Percentiles rank a stretch among this genome's conserved stretches.
Conservation (phyloP, 2,329 filamentous ascomycete genomes). For the Teratosphaeria destructans region DNA sequence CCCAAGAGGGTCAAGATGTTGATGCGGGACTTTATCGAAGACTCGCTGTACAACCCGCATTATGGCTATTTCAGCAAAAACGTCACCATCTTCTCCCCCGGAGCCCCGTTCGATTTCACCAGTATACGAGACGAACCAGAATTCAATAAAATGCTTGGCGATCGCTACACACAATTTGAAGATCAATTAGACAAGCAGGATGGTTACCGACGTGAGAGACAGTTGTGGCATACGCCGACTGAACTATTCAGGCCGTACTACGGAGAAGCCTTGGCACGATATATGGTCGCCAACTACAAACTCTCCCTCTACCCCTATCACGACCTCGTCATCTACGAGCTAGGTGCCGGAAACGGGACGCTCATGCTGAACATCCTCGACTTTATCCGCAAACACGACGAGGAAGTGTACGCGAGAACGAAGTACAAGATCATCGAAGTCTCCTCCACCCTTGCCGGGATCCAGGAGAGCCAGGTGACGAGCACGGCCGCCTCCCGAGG, state of each 20-base stretch:
- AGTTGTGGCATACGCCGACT: conserved; percentile 97
- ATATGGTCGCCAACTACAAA: conserved; percentile 92
- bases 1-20: conserved; percentile 92
- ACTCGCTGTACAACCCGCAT: conserved; percentile 37
- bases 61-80: conserved; percentile 27
- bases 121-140: conserved; percentile 70
- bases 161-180: conserved; percentile 82
- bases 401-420: conserved; percentile 86
- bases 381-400: conserved; percentile 82
- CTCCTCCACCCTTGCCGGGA: conserved; percentile 63
- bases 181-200: conserved; percentile 67
- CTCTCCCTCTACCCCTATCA: conserved; percentile 89
- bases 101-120: conserved; percentile 82
- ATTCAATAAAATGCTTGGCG: conserved; percentile 66
- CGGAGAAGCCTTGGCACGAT: conserved; percentile 92
- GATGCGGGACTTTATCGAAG: conserved; percentile 94
- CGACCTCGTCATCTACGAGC: conserved; percentile 96
- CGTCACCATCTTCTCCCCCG: conserved; percentile 64
- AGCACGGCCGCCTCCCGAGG: conserved; percentile 58
- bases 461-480: conserved; percentile 64
- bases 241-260: conserved; percentile 96
- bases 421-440: conserved; percentile 96
- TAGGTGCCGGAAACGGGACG: conserved; percentile 94
- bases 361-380: conserved; percentile 97
- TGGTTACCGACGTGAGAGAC: conserved; percentile 59